These are phyloP conservation scores for Hemileccinum rubropunctum DNA, from an alignment of 768 basidiomycete genomes.

Conservation along the genomic window DNA sequence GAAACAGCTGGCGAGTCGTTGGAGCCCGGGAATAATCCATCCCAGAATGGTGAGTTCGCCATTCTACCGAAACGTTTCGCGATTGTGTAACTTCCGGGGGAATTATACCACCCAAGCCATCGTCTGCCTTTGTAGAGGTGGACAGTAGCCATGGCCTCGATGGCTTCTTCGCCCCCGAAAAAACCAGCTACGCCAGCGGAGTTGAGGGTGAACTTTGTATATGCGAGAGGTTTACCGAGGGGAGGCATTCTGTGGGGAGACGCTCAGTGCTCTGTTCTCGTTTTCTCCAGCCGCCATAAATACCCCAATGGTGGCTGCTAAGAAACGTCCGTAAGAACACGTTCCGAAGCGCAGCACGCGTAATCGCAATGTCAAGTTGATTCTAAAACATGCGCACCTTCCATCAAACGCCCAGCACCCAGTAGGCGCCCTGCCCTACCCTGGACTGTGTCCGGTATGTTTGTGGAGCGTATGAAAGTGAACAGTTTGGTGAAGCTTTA, in stretches of 20 bases:
- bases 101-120: constrained; percentile 37
- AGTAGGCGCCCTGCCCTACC: background rate
- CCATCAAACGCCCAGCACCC: background rate
- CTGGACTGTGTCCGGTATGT: background rate
- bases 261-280: background rate
- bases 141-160: constrained; percentile 34
- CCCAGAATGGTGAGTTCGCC: constrained; percentile 32
- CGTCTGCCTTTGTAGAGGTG: constrained; percentile 29
- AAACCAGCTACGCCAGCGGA: constrained; percentile 33
- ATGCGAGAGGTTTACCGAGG: constrained; percentile 6
- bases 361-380: no score
- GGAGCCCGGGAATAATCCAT: constrained; percentile 31
- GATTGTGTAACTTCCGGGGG: constrained; percentile 33
- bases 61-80: constrained; percentile 33
- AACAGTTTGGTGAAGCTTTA: no score
- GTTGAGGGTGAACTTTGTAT: constrained; percentile 23
- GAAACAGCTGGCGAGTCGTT: constrained; percentile 22
- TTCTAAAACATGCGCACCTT: background rate
- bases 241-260: constrained; percentile 7
- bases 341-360: background rate
- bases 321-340: background rate
- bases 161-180: constrained; percentile 37
- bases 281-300: background rate
- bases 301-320: background rate
- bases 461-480: no score